Percentiles rank a stretch among this genome's conserved stretches.
These are phyloP conservation scores for Chenopodium suecicum DNA, from an alignment of 148 eudicot species.

Conservation along the genomic window DNA sequence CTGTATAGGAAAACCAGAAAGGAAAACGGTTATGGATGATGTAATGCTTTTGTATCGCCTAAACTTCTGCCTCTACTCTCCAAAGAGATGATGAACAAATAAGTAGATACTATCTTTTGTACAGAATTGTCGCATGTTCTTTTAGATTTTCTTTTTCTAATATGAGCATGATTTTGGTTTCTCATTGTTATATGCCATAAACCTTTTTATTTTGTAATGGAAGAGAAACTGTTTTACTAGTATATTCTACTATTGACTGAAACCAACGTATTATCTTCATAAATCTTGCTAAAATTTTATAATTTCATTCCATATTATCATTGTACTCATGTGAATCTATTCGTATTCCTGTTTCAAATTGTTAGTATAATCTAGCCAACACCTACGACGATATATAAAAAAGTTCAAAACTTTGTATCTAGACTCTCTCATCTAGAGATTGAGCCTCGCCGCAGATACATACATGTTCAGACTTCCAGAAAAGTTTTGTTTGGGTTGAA, in stretches of 20 bases:
- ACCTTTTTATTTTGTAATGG: slow-evolving; percentile 1
- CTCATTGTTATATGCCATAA: slow-evolving; percentile 4
- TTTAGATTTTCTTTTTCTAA: slow-evolving; percentile 10
- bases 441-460: no score
- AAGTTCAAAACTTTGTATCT: no score
- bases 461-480: no score
- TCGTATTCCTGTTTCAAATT: no score
- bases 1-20: slow-evolving; percentile 40
- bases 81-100: slow-evolving; percentile 21
- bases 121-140: slow-evolving; percentile 22
- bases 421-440: no score
- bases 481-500: no score
- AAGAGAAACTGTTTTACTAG: not conserved
- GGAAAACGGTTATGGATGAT: slow-evolving; percentile 15
- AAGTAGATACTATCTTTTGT: slow-evolving; percentile 21
- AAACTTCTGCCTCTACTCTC: slow-evolving; percentile 17
- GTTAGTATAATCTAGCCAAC: no score
- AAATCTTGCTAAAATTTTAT: not conserved
- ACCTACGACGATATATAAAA: no score
- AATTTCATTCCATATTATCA: no score
- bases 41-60: slow-evolving; percentile 28
- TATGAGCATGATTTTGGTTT: slow-evolving; percentile 9
- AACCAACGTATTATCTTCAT: not conserved
- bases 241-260: not conserved
- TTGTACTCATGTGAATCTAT: no score